Evolutionary conservation across 345 rosid species (phyloP), one percentile per base, ranked within the genome.

Genomic region (Sisymbrium irio): DNA sequence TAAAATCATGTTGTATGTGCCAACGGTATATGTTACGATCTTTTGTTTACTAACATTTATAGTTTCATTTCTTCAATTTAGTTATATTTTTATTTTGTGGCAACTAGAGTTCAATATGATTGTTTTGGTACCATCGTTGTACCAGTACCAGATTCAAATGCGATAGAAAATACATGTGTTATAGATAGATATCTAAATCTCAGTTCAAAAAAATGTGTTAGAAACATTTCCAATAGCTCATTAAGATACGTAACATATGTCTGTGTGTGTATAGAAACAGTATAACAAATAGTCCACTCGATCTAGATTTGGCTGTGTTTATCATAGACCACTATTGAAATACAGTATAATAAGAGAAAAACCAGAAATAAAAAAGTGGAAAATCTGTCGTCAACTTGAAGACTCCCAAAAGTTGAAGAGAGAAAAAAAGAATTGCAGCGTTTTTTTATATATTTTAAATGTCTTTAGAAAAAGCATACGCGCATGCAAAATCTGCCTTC

Each of bases 401-500:
- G 70, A 54, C 75, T 62, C 65, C 53, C 22, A 7, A 69, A 66
- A 76, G 65, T 42, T 27, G 49, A 76, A 62, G 39, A 0, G 64
- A 59, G 5, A n/a, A 15, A 45, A 15, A 33, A 10, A 55, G n/a
- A 51, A 42, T 17, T 75, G 47, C 35, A 68, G 41, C 39, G 28
- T 13, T 47, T 68, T 50, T n/a, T n/a, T n/a, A n/a, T 39, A 53
- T 20, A 28, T 32, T 55, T n/a, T n/a, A n/a, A 41, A 44, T 68
- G 65, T 53, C 79, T 76, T 69, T 76, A 54, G 58, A 76, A 76
- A 76, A 76, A 69, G 79, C 45, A 76, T 27, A 76, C 70, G 79
- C 79, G 79, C 79, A 76, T 76, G 79, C 79, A 69, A 53, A 53
- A 76, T 45, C 65, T 67, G 62, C 40, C 59, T 61, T 62, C 71